Percentiles rank a stretch among this genome's conserved stretches.
phyloP scores from a whole-genome alignment of 257 asterid species.

The Gentiana macrophylla region DNA sequence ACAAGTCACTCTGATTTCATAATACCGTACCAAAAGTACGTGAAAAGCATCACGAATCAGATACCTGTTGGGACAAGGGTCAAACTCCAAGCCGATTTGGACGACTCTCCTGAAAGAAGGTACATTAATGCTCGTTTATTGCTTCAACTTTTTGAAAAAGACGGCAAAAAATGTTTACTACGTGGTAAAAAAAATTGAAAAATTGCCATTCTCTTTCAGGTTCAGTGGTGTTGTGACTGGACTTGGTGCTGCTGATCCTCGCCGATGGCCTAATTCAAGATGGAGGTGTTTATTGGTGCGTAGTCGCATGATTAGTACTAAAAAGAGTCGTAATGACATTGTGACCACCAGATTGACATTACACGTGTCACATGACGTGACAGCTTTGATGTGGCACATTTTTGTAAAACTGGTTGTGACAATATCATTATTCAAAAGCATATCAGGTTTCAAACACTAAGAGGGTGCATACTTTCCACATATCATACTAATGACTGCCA shows the following conservation, averaged over 20 bases:
- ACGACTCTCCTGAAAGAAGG: constrained; percentile 96
- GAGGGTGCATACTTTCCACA: neutral
- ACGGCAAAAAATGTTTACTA: constrained; percentile 4
- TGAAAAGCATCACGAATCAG: constrained; percentile 42
- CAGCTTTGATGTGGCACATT: neutral
- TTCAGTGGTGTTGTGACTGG: constrained; percentile 91
- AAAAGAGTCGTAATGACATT: too few relatives aligned
- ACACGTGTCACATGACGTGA: constrained; percentile 10
- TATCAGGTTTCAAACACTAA: too few relatives aligned
- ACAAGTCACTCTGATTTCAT: constrained; percentile 72
- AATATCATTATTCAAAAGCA: too few relatives aligned
- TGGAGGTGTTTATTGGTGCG: constrained; percentile 93
- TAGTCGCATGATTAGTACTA: constrained; percentile 1
- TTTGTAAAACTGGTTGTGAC: too few relatives aligned
- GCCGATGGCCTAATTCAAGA: constrained; percentile 84
- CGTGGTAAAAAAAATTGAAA: neutral
- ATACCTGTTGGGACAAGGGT: constrained; percentile 75
- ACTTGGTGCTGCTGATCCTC: constrained; percentile 60
- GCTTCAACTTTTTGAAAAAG: constrained; percentile 2
- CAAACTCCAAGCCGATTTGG: constrained; percentile 77
- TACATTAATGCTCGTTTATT: constrained; percentile 9
- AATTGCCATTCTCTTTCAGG: constrained; percentile 28
- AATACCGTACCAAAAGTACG: constrained; percentile 61
- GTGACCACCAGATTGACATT: too few relatives aligned
- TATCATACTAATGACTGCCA: constrained; percentile 6